Evolutionary conservation across 1,139 yeast genomes (phyloP), one percentile per base, ranked within the genome.

Genomic region (Pichia norvegensis): DNA sequence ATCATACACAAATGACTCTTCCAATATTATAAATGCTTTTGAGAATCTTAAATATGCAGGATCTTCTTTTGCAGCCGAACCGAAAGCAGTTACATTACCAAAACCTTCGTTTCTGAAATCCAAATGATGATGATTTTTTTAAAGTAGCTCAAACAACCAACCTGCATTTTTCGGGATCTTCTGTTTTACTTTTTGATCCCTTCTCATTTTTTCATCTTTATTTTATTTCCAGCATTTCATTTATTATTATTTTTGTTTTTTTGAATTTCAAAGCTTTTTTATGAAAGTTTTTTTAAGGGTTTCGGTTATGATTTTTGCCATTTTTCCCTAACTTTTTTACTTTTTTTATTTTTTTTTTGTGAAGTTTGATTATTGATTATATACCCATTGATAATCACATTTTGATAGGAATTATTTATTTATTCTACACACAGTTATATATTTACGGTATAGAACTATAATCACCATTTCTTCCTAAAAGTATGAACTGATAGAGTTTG

Each of bases 31-130:
- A 7, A 35, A 35, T 16, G 5, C 46, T 17, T 37, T 46, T 10
- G 40, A 43, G 13, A 31, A 29, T 39, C n/a, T 36, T 25, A 60
- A 60, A 38, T 76, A 75, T 60, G 81, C 81, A 44, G 81, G 81
- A 17, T 72, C 80, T 37, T 73, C 80, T 36, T 76, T 76, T 57
- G 78, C 73, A 59, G 72, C 77, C 21, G 74, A 79, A 19, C 81
- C 81, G 0, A 76, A 76, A 38, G 80, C 81, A 4, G 63, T 75
- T 52, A 72, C 74, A 35, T 67, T 76, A 51, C 81, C 81, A 29
- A 76, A 75, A 53, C 81, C 81, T 8, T 68, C 78, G 4, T 76
- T 76, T 56, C 41, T 61, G 38, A 44, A 52, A 35, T 5, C 37
- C 2, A 35, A 35, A 35, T 19, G 23, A 16, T 16, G 25, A 35